Base-by-base conservation (phyloP, 2,329 filamentous ascomycete species). In the Madurella fahalii region DNA sequence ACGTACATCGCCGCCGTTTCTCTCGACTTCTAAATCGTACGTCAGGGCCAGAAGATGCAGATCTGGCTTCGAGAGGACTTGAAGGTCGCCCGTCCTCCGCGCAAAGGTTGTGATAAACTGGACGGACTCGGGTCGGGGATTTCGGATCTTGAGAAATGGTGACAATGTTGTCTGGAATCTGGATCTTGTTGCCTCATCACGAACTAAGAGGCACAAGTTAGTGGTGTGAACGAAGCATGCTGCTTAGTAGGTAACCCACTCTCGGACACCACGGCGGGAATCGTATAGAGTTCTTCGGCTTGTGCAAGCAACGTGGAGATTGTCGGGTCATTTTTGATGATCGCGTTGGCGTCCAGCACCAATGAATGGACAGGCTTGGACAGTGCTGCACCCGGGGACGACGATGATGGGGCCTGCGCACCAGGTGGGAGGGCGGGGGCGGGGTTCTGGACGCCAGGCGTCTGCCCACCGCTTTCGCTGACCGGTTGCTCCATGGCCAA, bases 21-120 rank as follows among this genome's bases (percentile, higher is more conserved):
- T 78, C 75, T 97, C 92, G 65, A 89, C 88, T 65, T 97, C 93
- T n/a, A 97, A 69, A 69, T 99, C 94, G 69, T 97, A 97, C 1
- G 90, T 88, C 53, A 99, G 76, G 9, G 93, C 94, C 66, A 97
- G 76, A 40, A 99, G 81, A 63, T 95, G 88, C 57, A 97, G 76
- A 83, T 99, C 94, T 1, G 91, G 88, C 67, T 81, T 84, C 72
- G 92, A 96, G 55, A 99, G 75, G 1, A 96, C 93, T 11, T 87
- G 83, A 58, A 92, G 79, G 70, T 99, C 94, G 52, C 94, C 94
- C 0, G 94, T 97, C 69, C 85, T 87, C 52, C 89, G 83, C 43
- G 94, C 89, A 75, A 97, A 97, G 54, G 89, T 87, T 47, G 83
- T 84, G 4, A 96, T 82, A 56, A 93, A 80, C 65, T 86, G 87